phyloP scores from a whole-genome alignment of 345 rosid species.

The Populus davidiana region DNA sequence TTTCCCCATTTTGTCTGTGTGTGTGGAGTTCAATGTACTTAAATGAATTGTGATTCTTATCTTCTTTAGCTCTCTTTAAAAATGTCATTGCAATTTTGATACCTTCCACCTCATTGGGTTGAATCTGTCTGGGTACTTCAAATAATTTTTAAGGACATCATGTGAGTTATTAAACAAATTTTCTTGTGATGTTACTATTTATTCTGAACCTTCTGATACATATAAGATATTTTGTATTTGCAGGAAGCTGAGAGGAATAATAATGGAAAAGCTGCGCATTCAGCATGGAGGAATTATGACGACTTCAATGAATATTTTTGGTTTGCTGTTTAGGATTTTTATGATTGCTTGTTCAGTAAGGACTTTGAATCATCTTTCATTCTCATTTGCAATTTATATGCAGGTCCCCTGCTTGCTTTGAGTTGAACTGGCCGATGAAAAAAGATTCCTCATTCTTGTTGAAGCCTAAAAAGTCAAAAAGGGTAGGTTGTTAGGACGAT shows the following conservation, averaged over 20 bases:
- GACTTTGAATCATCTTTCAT: conserved; percentile 4
- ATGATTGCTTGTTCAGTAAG: conserved; percentile 3
- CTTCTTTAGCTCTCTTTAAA: no score
- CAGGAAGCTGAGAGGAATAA: conserved; percentile 77
- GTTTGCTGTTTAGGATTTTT: conserved; percentile 41
- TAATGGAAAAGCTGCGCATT: conserved; percentile 93
- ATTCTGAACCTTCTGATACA: no score
- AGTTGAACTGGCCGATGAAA: conserved; percentile 79
- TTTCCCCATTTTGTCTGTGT: no score
- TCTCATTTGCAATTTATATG: conserved; percentile 25
- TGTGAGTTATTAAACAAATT: not conserved
- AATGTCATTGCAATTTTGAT: not conserved
- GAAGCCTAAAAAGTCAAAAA: conserved; percentile 57
- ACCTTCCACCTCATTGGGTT: not conserved
- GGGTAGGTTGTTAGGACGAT: conserved; percentile 51
- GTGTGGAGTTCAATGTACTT: not conserved
- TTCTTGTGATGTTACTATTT: not conserved
- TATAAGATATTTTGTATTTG: not conserved
- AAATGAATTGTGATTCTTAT: not conserved
- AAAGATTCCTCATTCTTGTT: conserved; percentile 50
- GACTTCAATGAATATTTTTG: conserved; percentile 98
- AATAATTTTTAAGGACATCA: not conserved
- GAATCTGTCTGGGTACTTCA: not conserved
- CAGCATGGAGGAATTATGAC: conserved; percentile 97
- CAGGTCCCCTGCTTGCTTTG: conserved; percentile 95